Base-by-base conservation (phyloP, 2,329 filamentous ascomycete genomes). In the Aspergillus ochraceus region DNA sequence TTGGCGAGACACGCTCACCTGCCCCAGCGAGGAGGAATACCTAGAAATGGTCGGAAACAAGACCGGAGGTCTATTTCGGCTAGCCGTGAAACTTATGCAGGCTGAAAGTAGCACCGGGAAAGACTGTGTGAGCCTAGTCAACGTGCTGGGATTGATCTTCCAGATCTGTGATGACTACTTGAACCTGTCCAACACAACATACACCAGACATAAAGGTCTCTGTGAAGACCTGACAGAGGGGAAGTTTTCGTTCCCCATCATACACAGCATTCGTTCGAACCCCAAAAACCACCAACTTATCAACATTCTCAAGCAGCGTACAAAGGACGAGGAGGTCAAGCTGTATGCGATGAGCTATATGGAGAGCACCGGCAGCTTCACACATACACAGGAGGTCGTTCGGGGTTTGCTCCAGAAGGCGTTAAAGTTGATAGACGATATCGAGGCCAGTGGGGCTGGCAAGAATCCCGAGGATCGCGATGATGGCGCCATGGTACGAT, bases 151-250 rank as follows among this genome's bases (percentile, higher is more conserved):
- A 0, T 66, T 80, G 24, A 75, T 79, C 39, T 80, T 80, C 60
- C 79, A 81, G 60, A 79, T 81, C 57, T 79, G 79, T 62, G 79
- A 81, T 80, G 95, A 99, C 83, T 97, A 97, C 79, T 87, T 92
- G 76, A 98, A 98, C 75, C 86, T 99, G 49, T 85, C 84, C 30
- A 75, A 71, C 57, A 80, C 79, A n/a, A 83, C 88, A 70, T 97
- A 97, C 81, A 88, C 88, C 42, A 82, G 89, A 64, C 94, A 96
- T 76, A 98, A 98, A 80, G 95, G 94, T 53, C 85, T 97, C 67
- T 96, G 91, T 76, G 94, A 98, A 80, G 95, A 98, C 77, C 79
- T 98, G 68, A 97, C 92, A 1, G 95, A 98, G 79, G 94, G 94
- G 64, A 98, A 98, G 82, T 97, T 97, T 80, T 94, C 90, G 26